Evolutionary conservation across 345 rosid genomes (phyloP).

Genomic region (Eucalyptus marginata): DNA sequence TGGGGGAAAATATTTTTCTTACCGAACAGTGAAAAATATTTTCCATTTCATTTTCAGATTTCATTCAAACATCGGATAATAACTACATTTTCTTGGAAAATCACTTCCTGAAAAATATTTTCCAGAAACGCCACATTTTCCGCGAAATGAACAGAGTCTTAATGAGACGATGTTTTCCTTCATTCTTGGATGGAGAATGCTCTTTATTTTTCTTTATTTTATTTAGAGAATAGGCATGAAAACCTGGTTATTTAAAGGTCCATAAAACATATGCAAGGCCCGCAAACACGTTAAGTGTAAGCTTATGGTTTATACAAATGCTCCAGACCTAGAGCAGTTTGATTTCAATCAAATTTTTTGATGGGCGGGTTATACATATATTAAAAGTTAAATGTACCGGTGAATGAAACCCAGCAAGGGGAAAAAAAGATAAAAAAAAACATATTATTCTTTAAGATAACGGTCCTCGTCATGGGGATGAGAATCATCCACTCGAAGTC

Average conservation of each 20-base stretch:
- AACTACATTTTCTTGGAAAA: no score
- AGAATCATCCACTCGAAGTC: background rate
- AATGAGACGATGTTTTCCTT: background rate
- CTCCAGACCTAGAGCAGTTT: background rate
- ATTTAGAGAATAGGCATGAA: background rate
- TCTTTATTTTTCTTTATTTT: background rate
- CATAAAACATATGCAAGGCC: background rate
- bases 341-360: background rate
- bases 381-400: no score
- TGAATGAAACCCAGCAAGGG: background rate
- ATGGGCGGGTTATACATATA: background rate
- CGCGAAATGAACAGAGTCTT: accelerated
- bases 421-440: background rate
- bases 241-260: background rate
- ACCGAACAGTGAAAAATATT: accelerated
- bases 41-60: no score
- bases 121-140: no score
- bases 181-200: background rate
- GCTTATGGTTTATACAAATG: background rate
- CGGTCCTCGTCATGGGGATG: background rate
- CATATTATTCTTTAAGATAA: background rate
- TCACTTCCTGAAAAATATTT: no score
- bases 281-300: no score
- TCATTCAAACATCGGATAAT: no score
- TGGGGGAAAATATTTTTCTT: no score